phyloP scores from a whole-genome alignment of 768 basidiomycete species.

The Pleurotus tuber-regium region DNA sequence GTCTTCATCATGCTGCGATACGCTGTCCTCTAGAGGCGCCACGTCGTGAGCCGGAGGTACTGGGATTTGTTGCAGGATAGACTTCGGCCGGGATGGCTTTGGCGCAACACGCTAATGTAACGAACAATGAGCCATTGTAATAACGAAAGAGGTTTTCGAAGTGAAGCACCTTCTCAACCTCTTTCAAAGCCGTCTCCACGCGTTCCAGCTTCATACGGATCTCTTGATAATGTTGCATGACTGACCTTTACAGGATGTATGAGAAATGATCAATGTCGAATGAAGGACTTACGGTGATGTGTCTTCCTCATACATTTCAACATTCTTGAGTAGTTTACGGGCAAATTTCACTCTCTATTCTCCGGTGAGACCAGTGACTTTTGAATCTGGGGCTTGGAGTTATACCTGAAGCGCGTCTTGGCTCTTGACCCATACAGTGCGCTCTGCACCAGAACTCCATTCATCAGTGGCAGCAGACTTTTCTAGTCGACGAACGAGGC shows the following conservation, averaged over 20 bases:
- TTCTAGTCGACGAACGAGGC: slow-evolving; percentile 62
- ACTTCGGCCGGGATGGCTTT: slow-evolving; percentile 34
- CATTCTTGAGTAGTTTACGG: slow-evolving; percentile 51
- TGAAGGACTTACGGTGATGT: slow-evolving; percentile 36
- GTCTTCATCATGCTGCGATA: slow-evolving; percentile 4
- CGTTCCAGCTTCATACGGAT: slow-evolving; percentile 50
- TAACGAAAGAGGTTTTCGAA: too few relatives aligned
- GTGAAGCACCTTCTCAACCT: slow-evolving; percentile 58
- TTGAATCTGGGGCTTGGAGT: slow-evolving; percentile 1
- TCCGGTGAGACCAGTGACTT: background rate
- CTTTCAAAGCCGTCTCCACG: slow-evolving; percentile 50
- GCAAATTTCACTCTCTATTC: slow-evolving; percentile 53
- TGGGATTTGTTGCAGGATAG: slow-evolving; percentile 37
- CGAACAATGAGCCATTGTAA: background rate
- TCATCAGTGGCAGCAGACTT: slow-evolving; percentile 42
- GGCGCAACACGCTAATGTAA: slow-evolving; percentile 39
- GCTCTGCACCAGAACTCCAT: slow-evolving; percentile 27
- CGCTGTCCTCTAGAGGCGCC: too few relatives aligned
- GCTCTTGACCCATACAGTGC: slow-evolving; percentile 51
- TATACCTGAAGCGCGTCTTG: slow-evolving; percentile 57
- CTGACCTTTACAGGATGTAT: slow-evolving; percentile 24
- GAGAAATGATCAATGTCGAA: slow-evolving; percentile 3
- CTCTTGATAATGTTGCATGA: slow-evolving; percentile 42
- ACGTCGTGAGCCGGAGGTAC: slow-evolving; percentile 18
- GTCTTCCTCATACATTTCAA: slow-evolving; percentile 48